phyloP scores from a whole-genome alignment of 2,329 filamentous ascomycete genomes.

The Akanthomyces lecanii region DNA sequence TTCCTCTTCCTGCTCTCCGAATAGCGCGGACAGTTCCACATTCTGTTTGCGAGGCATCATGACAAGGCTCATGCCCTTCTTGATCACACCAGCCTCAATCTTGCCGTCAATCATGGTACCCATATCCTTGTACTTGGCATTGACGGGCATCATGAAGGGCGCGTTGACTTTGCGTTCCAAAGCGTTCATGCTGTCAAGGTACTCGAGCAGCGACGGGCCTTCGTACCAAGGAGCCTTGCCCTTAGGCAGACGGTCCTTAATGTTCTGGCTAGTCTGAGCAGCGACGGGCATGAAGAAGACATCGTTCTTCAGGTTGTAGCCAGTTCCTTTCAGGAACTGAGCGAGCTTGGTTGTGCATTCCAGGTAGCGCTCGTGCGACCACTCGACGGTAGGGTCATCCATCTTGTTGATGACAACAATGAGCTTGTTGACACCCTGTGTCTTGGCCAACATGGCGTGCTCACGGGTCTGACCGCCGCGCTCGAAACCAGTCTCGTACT shows the following conservation, averaged over 20 bases:
- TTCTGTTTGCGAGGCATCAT: constrained; percentile 95
- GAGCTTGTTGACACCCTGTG: constrained; percentile 95
- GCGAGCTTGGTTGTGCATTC: constrained; percentile 89
- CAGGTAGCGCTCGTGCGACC: constrained; percentile 87
- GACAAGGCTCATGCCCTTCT: constrained; percentile 78
- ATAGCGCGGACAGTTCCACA: constrained; percentile 77
- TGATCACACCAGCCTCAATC: constrained; percentile 89
- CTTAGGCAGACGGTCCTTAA: constrained; percentile 82
- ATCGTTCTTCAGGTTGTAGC: constrained; percentile 91
- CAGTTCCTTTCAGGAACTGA: constrained; percentile 84
- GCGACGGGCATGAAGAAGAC: constrained; percentile 95
- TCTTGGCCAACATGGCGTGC: constrained; percentile 97
- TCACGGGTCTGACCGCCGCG: constrained; percentile 93
- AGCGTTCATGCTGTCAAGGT: constrained; percentile 88
- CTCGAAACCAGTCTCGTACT: constrained; percentile 98
- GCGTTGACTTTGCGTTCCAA: constrained; percentile 95
- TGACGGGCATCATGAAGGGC: constrained; percentile 98
- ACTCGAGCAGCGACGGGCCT: constrained; percentile 88
- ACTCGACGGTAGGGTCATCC: constrained; percentile 95
- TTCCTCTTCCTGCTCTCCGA: constrained; percentile 96
- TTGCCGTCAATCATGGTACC: constrained; percentile 97
- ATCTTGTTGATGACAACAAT: constrained; percentile 98
- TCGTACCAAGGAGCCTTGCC: constrained; percentile 77
- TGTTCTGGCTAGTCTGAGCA: constrained; percentile 77
- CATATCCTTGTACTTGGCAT: constrained; percentile 94